These are phyloP conservation scores for Ministeria vibrans DNA, from an alignment of 78 protist genomes.

Conservation along the genomic window DNA sequence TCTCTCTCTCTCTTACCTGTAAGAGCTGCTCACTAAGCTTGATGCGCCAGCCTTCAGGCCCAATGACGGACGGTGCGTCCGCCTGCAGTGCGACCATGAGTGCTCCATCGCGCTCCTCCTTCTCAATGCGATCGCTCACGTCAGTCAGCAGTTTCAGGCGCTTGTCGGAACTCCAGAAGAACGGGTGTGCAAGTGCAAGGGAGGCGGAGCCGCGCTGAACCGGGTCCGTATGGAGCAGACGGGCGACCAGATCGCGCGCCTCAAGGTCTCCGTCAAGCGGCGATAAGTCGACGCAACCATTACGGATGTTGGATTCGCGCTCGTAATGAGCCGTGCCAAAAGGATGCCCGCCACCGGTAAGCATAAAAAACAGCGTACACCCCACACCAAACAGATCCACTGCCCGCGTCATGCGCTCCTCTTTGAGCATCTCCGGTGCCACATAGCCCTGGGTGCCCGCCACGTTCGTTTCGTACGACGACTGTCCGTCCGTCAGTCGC, in stretches of 20 bases:
- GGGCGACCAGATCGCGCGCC: slow-evolving; percentile 7
- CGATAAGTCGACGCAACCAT: slow-evolving; percentile 26
- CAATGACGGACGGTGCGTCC: background rate
- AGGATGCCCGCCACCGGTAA: slow-evolving; percentile 60
- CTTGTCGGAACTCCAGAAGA: slow-evolving; percentile 52
- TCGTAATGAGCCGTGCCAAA: slow-evolving; percentile 38
- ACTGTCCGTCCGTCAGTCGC: slow-evolving; percentile 33
- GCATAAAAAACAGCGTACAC: slow-evolving; percentile 47
- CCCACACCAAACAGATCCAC: slow-evolving; percentile 74
- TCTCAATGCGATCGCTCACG: slow-evolving; percentile 1
- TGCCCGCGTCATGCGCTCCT: slow-evolving; percentile 34
- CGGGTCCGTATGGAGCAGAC: background rate
- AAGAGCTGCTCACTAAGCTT: too few species aligned
- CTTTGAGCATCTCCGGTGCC: slow-evolving; percentile 63
- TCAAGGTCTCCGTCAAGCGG: slow-evolving; percentile 17
- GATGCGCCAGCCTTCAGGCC: too few species aligned
- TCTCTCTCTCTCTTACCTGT: too few species aligned
- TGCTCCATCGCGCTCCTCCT: background rate
- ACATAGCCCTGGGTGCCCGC: slow-evolving; percentile 72
- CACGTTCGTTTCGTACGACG: slow-evolving; percentile 19
- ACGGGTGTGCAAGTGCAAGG: slow-evolving; percentile 51
- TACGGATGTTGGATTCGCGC: slow-evolving; percentile 57
- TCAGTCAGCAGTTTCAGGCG: slow-evolving; percentile 42
- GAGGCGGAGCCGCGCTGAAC: slow-evolving; percentile 6
- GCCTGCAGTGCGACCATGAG: background rate